A percentile compares a stretch with the other conserved stretches of the same genome.
These are phyloP conservation scores for Hypoxylon rubiginosum DNA, from an alignment of 2,329 filamentous ascomycete genomes.

Conservation along the genomic window DNA sequence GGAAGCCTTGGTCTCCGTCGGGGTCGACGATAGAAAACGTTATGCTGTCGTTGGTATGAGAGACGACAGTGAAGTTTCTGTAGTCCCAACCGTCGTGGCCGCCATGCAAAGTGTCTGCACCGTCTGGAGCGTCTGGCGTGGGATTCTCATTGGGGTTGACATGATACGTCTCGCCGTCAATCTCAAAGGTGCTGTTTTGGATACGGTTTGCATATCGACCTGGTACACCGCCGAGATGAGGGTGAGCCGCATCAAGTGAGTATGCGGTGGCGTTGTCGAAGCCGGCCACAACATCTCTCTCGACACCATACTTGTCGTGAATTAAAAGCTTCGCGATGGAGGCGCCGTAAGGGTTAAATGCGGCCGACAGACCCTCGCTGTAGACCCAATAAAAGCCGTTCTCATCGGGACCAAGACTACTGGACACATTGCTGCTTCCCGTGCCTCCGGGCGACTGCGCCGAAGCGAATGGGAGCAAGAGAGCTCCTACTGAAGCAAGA, in stretches of 20 bases:
- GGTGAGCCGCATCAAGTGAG: conserved; percentile 72
- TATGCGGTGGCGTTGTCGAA: conserved; percentile 84
- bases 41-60: conserved; percentile 75
- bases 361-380: conserved; percentile 74
- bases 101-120: conserved; percentile 76
- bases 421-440: conserved; percentile 39
- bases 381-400: conserved; percentile 80
- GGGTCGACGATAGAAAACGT: conserved; percentile 81
- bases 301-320: conserved; percentile 75
- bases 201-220: conserved; percentile 87
- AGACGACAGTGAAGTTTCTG: conserved; percentile 81
- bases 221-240: conserved; percentile 79
- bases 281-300: conserved; percentile 78
- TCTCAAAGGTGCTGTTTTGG: conserved; percentile 79
- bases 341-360: conserved; percentile 82
- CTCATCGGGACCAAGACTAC: conserved; percentile 61
- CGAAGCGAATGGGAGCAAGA: conserved; percentile 51
- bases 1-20: conserved; percentile 82
- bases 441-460: conserved; percentile 46
- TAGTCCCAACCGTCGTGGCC: conserved; percentile 81
- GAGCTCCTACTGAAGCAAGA: conserved; percentile 49
- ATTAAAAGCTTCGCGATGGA: conserved; percentile 79
- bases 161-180: conserved; percentile 73
- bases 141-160: conserved; percentile 74
- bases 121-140: conserved; percentile 62